Percentiles rank a stretch among this genome's conserved stretches.
Evolutionary conservation across 257 asterid species (phyloP).

Genomic region (Primulina eburnea): DNA sequence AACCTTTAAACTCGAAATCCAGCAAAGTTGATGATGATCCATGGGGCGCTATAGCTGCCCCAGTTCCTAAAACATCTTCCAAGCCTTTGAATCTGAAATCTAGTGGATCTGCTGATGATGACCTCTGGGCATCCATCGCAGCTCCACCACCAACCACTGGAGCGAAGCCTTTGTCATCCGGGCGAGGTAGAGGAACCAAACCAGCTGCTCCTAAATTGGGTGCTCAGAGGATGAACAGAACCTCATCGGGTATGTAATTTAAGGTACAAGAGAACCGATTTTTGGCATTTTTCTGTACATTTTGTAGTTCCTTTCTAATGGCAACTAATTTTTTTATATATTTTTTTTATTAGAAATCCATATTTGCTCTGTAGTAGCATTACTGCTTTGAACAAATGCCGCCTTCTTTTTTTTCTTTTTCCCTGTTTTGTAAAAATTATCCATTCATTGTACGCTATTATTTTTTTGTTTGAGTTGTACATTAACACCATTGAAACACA

Average conservation of each 20-base stretch:
- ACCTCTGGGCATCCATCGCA: conserved; percentile 88
- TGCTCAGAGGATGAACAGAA: conserved; percentile 81
- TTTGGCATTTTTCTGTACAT: conserved; percentile 37
- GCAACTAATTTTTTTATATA: conserved; percentile 26
- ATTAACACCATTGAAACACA: neutral
- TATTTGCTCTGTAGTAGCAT: conserved; percentile 28
- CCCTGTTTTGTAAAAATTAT: neutral
- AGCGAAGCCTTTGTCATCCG: conserved; percentile 54
- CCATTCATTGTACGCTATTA: conserved; percentile 1
- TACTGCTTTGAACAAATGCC: conserved; percentile 20
- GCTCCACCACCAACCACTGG: conserved; percentile 78
- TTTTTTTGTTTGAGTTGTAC: neutral
- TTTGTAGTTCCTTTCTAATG: conserved; percentile 17
- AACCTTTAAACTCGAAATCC: conserved; percentile 34
- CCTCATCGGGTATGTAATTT: conserved; percentile 66
- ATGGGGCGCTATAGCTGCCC: conserved; percentile 68
- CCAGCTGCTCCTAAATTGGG: conserved; percentile 76
- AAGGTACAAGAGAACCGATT: conserved; percentile 21
- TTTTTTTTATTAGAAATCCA: conserved; percentile 15
- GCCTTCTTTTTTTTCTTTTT: conserved; percentile 11
- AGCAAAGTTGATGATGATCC: conserved; percentile 58
- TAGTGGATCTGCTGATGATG: conserved; percentile 49
- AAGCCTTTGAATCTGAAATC: conserved; percentile 46
- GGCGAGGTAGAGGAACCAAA: conserved; percentile 66
- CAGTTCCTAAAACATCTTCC: conserved; percentile 54